Conservation (phyloP, 2,329 filamentous ascomycete species). For the Neopestalotiopsis sp. region DNA sequence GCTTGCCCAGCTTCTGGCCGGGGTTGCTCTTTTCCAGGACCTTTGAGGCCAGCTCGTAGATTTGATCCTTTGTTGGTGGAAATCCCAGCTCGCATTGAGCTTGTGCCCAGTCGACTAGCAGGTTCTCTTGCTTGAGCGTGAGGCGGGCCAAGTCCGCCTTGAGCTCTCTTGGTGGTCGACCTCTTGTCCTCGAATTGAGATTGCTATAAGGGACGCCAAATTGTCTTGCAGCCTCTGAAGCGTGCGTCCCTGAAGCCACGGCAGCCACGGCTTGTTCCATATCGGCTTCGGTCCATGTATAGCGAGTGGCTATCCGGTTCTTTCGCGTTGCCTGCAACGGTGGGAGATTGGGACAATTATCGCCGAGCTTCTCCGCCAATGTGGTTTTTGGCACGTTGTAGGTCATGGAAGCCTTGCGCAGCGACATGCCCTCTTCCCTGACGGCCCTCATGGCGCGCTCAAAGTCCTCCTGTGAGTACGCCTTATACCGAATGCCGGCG, state of each 20-base stretch:
- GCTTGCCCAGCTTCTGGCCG: slow-evolving; percentile 29
- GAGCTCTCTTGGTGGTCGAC: slow-evolving; percentile 24
- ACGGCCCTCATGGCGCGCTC: slow-evolving; percentile 24
- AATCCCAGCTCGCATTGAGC: slow-evolving; percentile 28
- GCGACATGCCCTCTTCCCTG: slow-evolving; percentile 27
- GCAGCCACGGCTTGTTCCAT: slow-evolving; percentile 27
- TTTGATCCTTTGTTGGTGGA: slow-evolving; percentile 30
- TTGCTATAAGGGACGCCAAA: slow-evolving; percentile 31
- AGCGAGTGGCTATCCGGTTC: slow-evolving; percentile 19
- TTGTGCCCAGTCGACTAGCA: slow-evolving; percentile 32
- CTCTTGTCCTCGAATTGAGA: slow-evolving; percentile 28
- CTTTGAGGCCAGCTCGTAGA: slow-evolving; percentile 28
- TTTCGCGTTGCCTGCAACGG: slow-evolving; percentile 22
- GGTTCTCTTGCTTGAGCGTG: slow-evolving; percentile 29
- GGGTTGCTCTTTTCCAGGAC: slow-evolving; percentile 26
- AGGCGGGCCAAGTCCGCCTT: slow-evolving; percentile 27
- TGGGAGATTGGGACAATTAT: slow-evolving; percentile 22
- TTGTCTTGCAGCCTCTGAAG: slow-evolving; percentile 26
- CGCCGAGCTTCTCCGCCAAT: slow-evolving; percentile 26
- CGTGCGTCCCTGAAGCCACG: slow-evolving; percentile 22
- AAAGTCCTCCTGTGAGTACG: slow-evolving; percentile 30
- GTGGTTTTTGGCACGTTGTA: slow-evolving; percentile 32
- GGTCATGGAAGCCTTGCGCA: slow-evolving; percentile 26
- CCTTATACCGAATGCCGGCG: slow-evolving; percentile 28
- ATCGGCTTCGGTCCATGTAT: slow-evolving; percentile 28